Evolutionary conservation across 495 filamentous ascomycete species (phyloP), one percentile per base, ranked within the genome.

Genomic region (Lasiosphaeriaceae sp.): DNA sequence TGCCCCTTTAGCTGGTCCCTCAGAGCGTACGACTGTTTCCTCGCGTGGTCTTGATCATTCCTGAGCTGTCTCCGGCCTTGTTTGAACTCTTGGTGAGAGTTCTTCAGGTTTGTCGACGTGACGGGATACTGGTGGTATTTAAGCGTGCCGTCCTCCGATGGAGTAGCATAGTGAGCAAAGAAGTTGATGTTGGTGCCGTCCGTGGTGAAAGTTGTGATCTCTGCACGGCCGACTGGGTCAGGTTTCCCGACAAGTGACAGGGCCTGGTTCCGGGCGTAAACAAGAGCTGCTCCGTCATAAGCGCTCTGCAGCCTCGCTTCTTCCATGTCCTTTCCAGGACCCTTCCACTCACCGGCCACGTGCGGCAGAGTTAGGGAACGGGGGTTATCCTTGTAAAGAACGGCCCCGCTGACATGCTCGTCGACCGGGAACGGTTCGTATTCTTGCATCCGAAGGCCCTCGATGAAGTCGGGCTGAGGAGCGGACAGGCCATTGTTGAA

Each of bases 261-360:
- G n/a, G n/a, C n/a, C n/a, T n/a, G n/a, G n/a, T n/a, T n/a, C n/a
- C n/a, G n/a, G n/a, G n/a, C n/a, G n/a, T n/a, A n/a, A n/a, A n/a
- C n/a, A n/a, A n/a, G n/a, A n/a, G n/a, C n/a, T n/a, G n/a, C n/a
- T n/a, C n/a, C n/a, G n/a, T n/a, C n/a, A n/a, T 66, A 66, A 47
- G 20, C 46, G 35, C 47, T 56, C 52, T 66, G 63, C 24, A 64
- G 14, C 55, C 11, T 50, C 19, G 63, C 66, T 39, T 61, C 55
- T 59, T 22, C 37, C 55, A 68, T 63, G 29, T 57, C 37, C 19
- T 49, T 52, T 29, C 46, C 59, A 24, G 24, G 48, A 20, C 56
- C 59, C 56, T 67, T 65, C 66, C 63, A 68, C 39, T 68, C 66
- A 34, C 66, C 63, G 43, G 57, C 66, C 34, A 68, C 7, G 29